phyloP scores from a whole-genome alignment of 116 monocot genomes.

The Papilionanthe hybrid region DNA sequence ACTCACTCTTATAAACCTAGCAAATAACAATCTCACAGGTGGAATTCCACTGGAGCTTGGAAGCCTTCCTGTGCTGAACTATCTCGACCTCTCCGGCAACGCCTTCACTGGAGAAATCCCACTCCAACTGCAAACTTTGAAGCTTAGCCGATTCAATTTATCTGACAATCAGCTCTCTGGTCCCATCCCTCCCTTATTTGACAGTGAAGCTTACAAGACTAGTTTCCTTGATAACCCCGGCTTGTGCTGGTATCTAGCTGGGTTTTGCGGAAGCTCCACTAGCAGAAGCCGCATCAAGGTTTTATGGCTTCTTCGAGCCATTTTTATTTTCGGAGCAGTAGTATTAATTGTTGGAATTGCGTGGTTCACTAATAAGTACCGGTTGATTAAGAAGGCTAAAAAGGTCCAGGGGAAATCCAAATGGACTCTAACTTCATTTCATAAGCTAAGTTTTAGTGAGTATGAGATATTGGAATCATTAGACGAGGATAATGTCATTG shows the following conservation, averaged over 20 bases:
- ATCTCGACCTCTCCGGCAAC: conserved; percentile 45
- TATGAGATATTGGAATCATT: conserved; percentile 37
- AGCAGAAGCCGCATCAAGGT: neutral
- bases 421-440: conserved; percentile 35
- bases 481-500: conserved; percentile 49
- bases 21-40: conserved; percentile 36
- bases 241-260: conserved; percentile 14
- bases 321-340: conserved; percentile 21
- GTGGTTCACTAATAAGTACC: conserved; percentile 21
- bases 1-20: conserved; percentile 43
- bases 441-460: conserved; percentile 33
- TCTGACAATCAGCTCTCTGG: conserved; percentile 43
- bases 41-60: conserved; percentile 35
- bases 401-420: conserved; percentile 14
- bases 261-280: conserved; percentile 15
- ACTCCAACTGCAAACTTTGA: conserved; percentile 23
- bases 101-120: conserved; percentile 31
- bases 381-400: conserved; percentile 5
- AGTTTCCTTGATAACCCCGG: conserved; percentile 47
- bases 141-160: conserved; percentile 32
- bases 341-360: conserved; percentile 16
- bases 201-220: conserved; percentile 12
- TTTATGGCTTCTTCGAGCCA: conserved; percentile 17
- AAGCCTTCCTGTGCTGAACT: conserved; percentile 28
- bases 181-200: conserved; percentile 16